Conservation (phyloP, 305 asterid genomes). For the Fraxinus ornus region DNA sequence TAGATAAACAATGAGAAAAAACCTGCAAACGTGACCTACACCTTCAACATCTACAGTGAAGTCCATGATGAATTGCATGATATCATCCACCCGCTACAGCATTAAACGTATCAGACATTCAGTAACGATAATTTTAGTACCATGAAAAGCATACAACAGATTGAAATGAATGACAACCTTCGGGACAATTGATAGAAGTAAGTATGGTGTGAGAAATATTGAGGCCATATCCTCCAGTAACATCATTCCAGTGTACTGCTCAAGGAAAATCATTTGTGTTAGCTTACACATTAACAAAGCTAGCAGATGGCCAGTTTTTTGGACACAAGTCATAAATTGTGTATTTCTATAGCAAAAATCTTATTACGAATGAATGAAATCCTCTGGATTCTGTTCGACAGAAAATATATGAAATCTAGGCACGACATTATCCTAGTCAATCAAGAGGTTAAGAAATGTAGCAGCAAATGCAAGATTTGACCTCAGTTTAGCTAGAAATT, state of each 20-base stretch:
- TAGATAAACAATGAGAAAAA: conserved; percentile 11
- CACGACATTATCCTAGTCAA: background rate
- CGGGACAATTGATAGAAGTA: conserved; percentile 82
- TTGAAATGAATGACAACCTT: conserved; percentile 46
- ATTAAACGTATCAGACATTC: conserved; percentile 22
- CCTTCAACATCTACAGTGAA: conserved; percentile 90
- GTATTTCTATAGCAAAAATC: background rate
- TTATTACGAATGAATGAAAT: background rate
- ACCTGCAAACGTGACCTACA: conserved; percentile 94
- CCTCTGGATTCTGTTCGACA: background rate
- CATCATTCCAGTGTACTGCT: conserved; percentile 95
- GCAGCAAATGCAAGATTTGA: background rate
- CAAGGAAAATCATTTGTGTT: conserved; percentile 23
- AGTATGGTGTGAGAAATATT: conserved; percentile 85
- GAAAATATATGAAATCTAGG: background rate
- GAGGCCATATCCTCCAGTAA: conserved; percentile 97
- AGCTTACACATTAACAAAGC: background rate
- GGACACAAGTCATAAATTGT: background rate
- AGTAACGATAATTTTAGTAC: conserved; percentile 10
- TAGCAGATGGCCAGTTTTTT: background rate
- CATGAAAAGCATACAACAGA: background rate
- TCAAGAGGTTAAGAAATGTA: background rate
- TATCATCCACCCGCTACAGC: conserved; percentile 75
- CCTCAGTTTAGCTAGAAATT: background rate
- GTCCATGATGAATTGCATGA: conserved; percentile 75